Evolutionary conservation across 768 basidiomycete genomes (phyloP).

Genomic region (Mycena filopes): DNA sequence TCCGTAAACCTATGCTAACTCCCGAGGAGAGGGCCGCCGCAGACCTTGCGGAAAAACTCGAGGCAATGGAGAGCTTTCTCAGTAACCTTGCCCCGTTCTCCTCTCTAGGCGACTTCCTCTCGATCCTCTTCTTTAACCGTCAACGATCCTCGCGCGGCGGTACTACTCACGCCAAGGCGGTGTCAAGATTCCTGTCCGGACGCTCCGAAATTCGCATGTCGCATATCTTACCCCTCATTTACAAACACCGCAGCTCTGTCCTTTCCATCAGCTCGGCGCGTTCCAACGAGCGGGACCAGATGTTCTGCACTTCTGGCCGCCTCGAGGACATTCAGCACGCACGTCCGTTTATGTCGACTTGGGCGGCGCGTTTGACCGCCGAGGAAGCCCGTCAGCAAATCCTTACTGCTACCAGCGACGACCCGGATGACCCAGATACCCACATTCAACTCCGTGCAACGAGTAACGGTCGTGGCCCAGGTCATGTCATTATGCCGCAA

Average conservation of each 20-base stretch:
- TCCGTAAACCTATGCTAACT: no score
- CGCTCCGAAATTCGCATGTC: background rate
- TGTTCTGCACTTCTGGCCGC: background rate
- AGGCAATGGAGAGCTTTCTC: background rate
- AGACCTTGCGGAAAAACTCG: background rate
- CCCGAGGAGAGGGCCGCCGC: background rate
- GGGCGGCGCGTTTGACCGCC: background rate
- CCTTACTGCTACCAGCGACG: background rate
- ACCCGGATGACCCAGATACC: constrained; percentile 5
- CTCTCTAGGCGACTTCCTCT: background rate
- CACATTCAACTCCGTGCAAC: background rate
- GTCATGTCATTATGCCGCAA: background rate
- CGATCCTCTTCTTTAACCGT: background rate
- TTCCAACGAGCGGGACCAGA: background rate
- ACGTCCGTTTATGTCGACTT: constrained; percentile 8
- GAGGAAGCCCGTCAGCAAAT: background rate
- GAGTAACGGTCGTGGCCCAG: background rate
- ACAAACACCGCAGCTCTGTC: background rate
- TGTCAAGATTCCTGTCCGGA: background rate
- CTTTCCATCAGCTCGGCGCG: background rate
- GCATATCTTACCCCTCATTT: background rate
- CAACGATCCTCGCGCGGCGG: background rate
- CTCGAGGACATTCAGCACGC: constrained; percentile 1
- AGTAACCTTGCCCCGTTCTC: background rate
- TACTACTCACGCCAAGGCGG: background rate